Base-by-base conservation (phyloP, 148 eudicot genomes). In the Diospyros lotus region DNA sequence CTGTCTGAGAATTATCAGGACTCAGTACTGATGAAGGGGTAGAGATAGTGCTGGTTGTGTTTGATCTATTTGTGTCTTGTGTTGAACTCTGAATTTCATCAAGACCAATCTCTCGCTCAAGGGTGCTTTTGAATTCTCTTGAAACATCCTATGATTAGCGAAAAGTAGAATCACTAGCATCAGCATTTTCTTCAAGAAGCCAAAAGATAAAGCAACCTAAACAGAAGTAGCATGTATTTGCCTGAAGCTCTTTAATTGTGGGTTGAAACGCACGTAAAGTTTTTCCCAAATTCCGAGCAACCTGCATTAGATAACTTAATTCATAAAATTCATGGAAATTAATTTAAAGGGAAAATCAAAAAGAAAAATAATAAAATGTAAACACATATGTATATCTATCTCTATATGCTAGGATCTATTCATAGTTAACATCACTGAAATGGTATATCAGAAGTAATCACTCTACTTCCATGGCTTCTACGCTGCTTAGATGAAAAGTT, bases 181-280 rank as follows among this genome's bases (percentile, higher is more conserved):
- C 1, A 60, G 17, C 39, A 62, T 58, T 53, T 52, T 28, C 6
- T 46, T 4, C 39, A 63, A 66, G 64, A 50, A 28, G 56, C 4
- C n/a, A 10, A n/a, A 54, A 6, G 67, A 40, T 15, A 71, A 45
- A 46, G 54, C 66, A 73, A 6, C 56, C 18, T 39, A 69, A 68
- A 28, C 52, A 9, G 56, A 13, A 66, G 56, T 72, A 40, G 70
- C 43, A 51, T 18, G 28, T 61, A 73, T 55, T 28, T 71, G 84
- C 98, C 97, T 94, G 98, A 86, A 94, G 97, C 83, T 94, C 98
- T 73, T 82, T 83, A 43, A 94, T 94, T 69, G 98, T 92, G 5
- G 98, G 98, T 79, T 94, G 98, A 79, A 94, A 94, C 68, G 84
- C 88, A 58, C 97, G 95, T 77, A 94, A 75, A 54, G 98, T 92